Conservation (phyloP, 1,284 basidiomycete species). For the Anthracocystis panici-leucophaei region DNA sequence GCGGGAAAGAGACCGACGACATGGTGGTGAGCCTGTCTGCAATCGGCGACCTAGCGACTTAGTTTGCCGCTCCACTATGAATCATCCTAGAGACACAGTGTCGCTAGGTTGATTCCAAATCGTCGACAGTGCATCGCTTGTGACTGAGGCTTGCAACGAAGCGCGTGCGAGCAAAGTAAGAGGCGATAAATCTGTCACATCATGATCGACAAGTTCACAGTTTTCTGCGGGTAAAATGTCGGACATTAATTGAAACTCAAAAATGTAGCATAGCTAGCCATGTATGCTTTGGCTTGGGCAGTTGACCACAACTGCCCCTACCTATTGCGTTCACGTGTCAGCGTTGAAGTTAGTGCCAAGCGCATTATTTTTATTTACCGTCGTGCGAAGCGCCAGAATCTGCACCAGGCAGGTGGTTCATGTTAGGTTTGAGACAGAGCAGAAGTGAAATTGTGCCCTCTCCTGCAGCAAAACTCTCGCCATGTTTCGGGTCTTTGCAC, state of each 20-base stretch:
- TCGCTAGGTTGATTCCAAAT: too few relatives aligned
- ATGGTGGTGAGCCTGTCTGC: too few relatives aligned
- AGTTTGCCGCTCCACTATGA: too few relatives aligned
- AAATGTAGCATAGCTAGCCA: neutral
- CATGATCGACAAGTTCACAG: neutral
- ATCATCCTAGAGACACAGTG: too few relatives aligned
- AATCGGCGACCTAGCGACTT: too few relatives aligned
- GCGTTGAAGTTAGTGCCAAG: too few relatives aligned
- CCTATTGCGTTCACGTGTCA: too few relatives aligned
- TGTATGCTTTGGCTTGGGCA: neutral
- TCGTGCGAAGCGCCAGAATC: neutral
- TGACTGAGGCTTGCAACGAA: neutral
- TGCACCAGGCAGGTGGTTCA: neutral
- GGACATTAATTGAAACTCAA: neutral
- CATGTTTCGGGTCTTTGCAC: neutral
- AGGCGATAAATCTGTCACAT: neutral
- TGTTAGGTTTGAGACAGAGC: neutral
- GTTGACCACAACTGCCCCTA: too few relatives aligned
- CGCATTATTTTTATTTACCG: too few relatives aligned
- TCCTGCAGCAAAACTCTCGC: neutral
- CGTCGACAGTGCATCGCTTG: neutral
- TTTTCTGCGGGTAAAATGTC: neutral
- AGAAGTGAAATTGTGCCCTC: neutral
- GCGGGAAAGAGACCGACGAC: too few relatives aligned
- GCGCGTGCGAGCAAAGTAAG: neutral